These are phyloP conservation scores for Aureobasidium vineae DNA, from an alignment of 2,329 filamentous ascomycete genomes.

Conservation along the genomic window DNA sequence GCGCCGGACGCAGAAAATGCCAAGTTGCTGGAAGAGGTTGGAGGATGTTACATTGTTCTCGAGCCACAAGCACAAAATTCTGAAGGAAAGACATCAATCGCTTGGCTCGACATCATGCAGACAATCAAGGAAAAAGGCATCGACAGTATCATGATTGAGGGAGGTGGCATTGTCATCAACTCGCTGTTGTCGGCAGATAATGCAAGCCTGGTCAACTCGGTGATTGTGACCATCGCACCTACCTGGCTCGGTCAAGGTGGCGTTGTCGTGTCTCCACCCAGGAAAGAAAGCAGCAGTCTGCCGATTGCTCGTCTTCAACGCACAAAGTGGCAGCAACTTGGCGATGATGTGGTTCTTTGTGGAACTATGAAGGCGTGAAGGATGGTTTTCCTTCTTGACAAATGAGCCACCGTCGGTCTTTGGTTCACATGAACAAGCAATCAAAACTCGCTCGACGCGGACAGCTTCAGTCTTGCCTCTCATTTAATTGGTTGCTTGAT, in stretches of 20 bases:
- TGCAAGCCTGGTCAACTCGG: slow-evolving; percentile 65
- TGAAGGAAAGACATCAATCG: neutral
- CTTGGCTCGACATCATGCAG: slow-evolving; percentile 64
- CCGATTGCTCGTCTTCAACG: slow-evolving; percentile 64
- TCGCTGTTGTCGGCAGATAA: slow-evolving; percentile 64
- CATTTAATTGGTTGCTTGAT: no score
- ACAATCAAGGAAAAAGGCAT: slow-evolving; percentile 61
- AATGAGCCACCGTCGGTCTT: neutral
- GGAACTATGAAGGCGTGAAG: slow-evolving; percentile 52
- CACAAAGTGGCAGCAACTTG: slow-evolving; percentile 73
- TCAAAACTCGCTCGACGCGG: no score
- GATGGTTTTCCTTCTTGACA: neutral
- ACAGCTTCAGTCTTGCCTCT: neutral
- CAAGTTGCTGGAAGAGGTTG: slow-evolving; percentile 42
- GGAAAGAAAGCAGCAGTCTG: slow-evolving; percentile 49
- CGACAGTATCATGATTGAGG: slow-evolving; percentile 85
- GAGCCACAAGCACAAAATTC: neutral
- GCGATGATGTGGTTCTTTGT: slow-evolving; percentile 79
- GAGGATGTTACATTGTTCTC: slow-evolving; percentile 31
- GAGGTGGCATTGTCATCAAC: slow-evolving; percentile 79
- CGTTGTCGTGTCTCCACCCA: slow-evolving; percentile 70
- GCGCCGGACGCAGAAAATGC: slow-evolving; percentile 41
- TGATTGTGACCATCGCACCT: slow-evolving; percentile 86
- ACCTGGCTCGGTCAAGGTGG: slow-evolving; percentile 84
- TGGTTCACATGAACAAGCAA: neutral